Evolutionary conservation across 164 flowering plant genomes (phyloP).

Genomic region (Stephania yunnanensis): DNA sequence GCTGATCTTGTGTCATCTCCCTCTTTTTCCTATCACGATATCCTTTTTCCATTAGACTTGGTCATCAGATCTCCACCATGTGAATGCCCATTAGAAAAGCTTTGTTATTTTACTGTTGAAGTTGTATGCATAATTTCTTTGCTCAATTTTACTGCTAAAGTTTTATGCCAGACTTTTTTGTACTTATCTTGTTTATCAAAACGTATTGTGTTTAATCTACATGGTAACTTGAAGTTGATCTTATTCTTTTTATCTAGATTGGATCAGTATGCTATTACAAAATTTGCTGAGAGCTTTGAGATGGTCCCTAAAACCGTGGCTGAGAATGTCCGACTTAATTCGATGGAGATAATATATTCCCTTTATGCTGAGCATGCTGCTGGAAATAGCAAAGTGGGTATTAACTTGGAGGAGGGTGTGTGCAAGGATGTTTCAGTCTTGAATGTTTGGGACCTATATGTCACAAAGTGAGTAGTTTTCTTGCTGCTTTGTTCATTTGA

Average conservation of each 20-base stretch:
- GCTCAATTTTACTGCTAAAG: too few relatives aligned
- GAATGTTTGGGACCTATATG: constrained; percentile 75
- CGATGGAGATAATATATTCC: too few relatives aligned
- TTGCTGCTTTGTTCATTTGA: background rate
- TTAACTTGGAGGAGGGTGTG: constrained; percentile 64
- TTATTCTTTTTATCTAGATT: constrained; percentile 42
- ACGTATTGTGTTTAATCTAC: background rate
- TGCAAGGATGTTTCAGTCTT: constrained; percentile 63
- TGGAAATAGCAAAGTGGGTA: too few relatives aligned
- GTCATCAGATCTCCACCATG: too few relatives aligned
- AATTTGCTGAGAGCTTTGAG: constrained; percentile 95
- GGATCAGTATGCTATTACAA: constrained; percentile 92
- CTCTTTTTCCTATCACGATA: too few relatives aligned
- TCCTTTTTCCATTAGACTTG: too few relatives aligned
- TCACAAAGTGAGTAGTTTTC: constrained; percentile 63
- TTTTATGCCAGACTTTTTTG: background rate
- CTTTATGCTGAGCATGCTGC: too few relatives aligned
- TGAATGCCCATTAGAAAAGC: too few relatives aligned
- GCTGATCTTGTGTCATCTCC: too few relatives aligned
- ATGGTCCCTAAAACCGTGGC: constrained; percentile 90
- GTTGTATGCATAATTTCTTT: too few relatives aligned
- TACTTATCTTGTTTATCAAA: background rate
- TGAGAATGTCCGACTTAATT: too few relatives aligned
- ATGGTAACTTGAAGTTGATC: background rate
- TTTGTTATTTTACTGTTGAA: too few relatives aligned